Evolutionary conservation across 768 basidiomycete genomes (phyloP).

Genomic region (Gloeophyllum trabeum): DNA sequence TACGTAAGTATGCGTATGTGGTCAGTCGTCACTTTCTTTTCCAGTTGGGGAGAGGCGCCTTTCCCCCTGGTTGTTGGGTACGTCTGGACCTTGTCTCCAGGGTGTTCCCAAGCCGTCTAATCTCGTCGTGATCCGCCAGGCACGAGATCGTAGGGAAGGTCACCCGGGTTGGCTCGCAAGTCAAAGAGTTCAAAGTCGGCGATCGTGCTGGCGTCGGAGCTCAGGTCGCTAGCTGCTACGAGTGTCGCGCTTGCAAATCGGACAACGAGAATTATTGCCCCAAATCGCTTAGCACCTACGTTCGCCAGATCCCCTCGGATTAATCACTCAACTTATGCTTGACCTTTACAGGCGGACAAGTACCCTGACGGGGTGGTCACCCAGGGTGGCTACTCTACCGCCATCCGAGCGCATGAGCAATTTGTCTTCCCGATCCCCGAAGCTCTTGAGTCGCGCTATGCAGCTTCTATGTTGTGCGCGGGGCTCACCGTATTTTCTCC

Average conservation of each 20-base stretch:
- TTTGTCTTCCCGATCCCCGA: constrained; percentile 54
- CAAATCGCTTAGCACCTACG: constrained; percentile 27
- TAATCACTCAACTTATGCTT: no score
- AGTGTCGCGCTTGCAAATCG: constrained; percentile 35
- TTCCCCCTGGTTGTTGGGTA: constrained; percentile 15
- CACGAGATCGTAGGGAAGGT: constrained; percentile 50
- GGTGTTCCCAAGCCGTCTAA: no score
- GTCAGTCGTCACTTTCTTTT: constrained; percentile 13
- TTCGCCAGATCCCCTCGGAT: no score
- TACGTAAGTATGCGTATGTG: constrained; percentile 31
- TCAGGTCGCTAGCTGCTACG: constrained; percentile 41
- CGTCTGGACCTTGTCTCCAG: not conserved
- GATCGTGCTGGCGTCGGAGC: constrained; percentile 42
- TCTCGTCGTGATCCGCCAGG: no score
- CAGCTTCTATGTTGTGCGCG: constrained; percentile 55
- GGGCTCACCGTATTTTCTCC: constrained; percentile 58
- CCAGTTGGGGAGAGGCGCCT: constrained; percentile 18
- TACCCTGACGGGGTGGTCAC: constrained; percentile 29
- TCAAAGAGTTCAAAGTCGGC: constrained; percentile 42
- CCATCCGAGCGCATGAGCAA: constrained; percentile 32
- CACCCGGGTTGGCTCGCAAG: constrained; percentile 40
- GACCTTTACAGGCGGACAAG: no score
- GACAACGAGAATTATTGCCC: constrained; percentile 49
- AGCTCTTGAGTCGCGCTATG: constrained; percentile 34
- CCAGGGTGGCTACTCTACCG: constrained; percentile 37